These are phyloP conservation scores for Volvox reticuliferus DNA, from an alignment of 139 green algal species.

Conservation along the genomic window DNA sequence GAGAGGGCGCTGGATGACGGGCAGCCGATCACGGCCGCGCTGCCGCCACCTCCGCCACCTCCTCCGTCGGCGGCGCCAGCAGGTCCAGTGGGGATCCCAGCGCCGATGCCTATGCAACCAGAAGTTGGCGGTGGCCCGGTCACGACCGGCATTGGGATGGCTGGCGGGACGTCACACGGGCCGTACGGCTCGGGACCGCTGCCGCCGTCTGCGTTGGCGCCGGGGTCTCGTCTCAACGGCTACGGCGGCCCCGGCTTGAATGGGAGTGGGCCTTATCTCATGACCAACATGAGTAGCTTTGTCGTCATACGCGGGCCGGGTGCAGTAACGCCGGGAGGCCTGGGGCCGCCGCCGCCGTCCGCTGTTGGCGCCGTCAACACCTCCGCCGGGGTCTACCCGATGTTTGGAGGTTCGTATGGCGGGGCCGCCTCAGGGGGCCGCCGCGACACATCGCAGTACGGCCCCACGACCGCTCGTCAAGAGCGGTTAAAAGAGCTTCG, in stretches of 20 bases:
- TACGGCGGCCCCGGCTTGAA: neutral
- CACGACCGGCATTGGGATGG: neutral
- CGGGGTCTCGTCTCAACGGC: neutral
- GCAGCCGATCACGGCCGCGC: constrained; percentile 32
- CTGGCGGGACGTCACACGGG: neutral
- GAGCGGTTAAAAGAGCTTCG: constrained; percentile 50
- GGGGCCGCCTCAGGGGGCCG: neutral
- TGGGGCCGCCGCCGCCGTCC: neutral
- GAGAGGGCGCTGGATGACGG: constrained; percentile 52
- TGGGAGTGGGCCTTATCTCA: neutral
- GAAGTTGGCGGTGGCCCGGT: neutral
- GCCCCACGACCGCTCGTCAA: neutral
- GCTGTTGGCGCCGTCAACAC: too few relatives aligned
- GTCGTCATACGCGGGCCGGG: neutral
- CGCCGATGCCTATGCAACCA: neutral
- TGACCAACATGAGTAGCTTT: neutral
- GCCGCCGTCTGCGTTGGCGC: neutral
- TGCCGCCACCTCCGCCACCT: neutral
- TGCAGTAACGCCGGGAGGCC: neutral
- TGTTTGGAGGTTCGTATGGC: neutral
- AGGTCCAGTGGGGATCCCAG: neutral
- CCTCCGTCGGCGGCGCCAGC: neutral
- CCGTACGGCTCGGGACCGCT: neutral
- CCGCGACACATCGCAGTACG: neutral
- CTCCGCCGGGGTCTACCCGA: neutral